Conservation (phyloP, 2,329 filamentous ascomycete species). For the Penicillium sp. region DNA sequence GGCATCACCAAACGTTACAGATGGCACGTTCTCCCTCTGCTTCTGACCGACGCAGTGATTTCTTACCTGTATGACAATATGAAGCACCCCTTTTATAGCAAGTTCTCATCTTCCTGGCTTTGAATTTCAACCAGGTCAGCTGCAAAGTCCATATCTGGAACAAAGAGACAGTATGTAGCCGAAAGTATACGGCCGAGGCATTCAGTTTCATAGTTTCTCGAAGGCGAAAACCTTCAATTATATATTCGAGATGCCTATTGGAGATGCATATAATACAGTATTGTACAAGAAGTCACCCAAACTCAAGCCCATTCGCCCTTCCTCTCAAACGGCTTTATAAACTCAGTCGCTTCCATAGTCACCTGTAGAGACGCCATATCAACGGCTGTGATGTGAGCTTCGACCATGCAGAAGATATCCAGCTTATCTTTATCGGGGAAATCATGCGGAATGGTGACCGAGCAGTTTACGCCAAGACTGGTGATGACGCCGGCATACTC, state of each 20-base stretch:
- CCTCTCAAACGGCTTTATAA: conserved; percentile 34
- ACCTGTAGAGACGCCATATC: conserved; percentile 35
- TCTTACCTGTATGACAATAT: conserved; percentile 13
- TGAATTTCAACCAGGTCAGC: conserved; percentile 15
- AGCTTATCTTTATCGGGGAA: conserved; percentile 23
- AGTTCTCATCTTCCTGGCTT: conserved; percentile 17
- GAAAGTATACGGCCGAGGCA: conserved; percentile 19
- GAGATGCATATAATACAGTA: conserved; percentile 17
- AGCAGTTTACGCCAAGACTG: conserved; percentile 33
- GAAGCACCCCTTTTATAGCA: background rate
- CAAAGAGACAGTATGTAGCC: conserved; percentile 15
- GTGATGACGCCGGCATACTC: conserved; percentile 32
- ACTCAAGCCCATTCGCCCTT: conserved; percentile 33
- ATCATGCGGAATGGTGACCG: conserved; percentile 25
- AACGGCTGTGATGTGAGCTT: conserved; percentile 34
- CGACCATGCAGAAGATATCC: conserved; percentile 34
- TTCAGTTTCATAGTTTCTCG: conserved; percentile 16
- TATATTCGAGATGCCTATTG: background rate
- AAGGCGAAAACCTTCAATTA: background rate
- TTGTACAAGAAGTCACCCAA: conserved; percentile 3
- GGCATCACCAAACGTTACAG: conserved; percentile 4
- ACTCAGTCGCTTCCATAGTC: conserved; percentile 32
- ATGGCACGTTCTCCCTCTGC: conserved; percentile 14
- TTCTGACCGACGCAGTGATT: conserved; percentile 9
- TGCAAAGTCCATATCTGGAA: conserved; percentile 18